A percentile compares a stretch with the other conserved stretches of the same genome.
Conservation (phyloP, 768 basidiomycete genomes). For the Tulasnella sp. region DNA sequence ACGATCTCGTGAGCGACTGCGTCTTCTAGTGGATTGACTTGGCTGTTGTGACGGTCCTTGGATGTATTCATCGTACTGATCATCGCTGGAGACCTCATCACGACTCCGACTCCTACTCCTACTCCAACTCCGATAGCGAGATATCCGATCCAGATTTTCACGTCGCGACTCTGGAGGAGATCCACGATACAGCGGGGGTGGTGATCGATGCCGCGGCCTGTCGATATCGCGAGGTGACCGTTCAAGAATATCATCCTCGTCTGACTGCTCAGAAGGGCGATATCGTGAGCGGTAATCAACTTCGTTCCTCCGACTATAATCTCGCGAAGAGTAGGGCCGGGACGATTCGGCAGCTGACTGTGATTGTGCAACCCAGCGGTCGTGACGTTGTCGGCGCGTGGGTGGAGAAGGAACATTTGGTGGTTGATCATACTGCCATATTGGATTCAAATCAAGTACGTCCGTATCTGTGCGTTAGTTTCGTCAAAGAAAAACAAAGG, state of each 20-base stretch:
- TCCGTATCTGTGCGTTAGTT: constrained; percentile 29
- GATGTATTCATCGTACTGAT: neutral
- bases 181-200: too few relatives aligned
- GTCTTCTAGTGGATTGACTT: neutral
- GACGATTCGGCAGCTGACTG: neutral
- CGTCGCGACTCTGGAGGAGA: neutral
- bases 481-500: neutral
- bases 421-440: constrained; percentile 16
- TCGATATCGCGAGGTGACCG: constrained; percentile 22
- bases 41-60: too few relatives aligned
- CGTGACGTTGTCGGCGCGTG: neutral
- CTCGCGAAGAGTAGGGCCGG: neutral
- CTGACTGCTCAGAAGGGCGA: neutral
- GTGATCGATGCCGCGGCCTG: neutral
- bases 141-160: neutral
- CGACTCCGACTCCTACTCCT: neutral
- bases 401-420: neutral
- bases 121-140: neutral
- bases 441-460: neutral
- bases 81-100: neutral
- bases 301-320: neutral
- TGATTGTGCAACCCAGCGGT: constrained; percentile 3
- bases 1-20: neutral
- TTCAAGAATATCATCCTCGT: constrained; percentile 17
- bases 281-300: neutral